Evolutionary conservation across 1,284 basidiomycete species (phyloP), one percentile per base, ranked within the genome.

Genomic region (Cutaneotrichosporon sp.): DNA sequence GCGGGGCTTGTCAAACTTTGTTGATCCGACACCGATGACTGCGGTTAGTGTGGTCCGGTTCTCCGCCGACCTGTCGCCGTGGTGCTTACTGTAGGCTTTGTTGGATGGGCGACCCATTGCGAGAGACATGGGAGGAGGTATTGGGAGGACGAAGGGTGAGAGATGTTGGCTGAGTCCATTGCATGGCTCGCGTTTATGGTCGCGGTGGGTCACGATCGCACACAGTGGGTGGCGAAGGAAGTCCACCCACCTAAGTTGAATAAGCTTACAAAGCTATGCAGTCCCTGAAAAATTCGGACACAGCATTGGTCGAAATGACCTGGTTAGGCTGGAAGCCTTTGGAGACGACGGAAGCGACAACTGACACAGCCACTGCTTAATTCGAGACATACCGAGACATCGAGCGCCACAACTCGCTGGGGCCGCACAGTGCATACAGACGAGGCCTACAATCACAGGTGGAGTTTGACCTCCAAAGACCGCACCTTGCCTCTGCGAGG

Each of bases 1-100:
- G 50, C 64, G 61, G 31, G 64, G 64, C 59, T 66, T 66, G 59
- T 66, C 64, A 25, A 66, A 66, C 64, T 66, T 66, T 53, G 64
- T 66, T 47, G 64, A 66, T 42, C 64, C 61, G 50, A 66, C 61
- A 54, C 64, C 64, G 51, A 66, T 53, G 29, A 63, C 64, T 64
- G 58, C 16, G 16, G 38, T 42, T n/a, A 42, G 18, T 7, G n/a
- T n/a, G n/a, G n/a, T n/a, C n/a, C n/a, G n/a, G n/a, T n/a, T n/a
- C n/a, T n/a, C n/a, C n/a, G n/a, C n/a, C n/a, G n/a, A n/a, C n/a
- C 38, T n/a, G 9, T 16, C 18, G 7, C 7, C 18, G 38, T 7
- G 8, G 18, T 18, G n/a, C 38, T n/a, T 5, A 42, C 34, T 18
- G 18, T 42, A 42, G 18, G 18, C 38, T 42, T 18, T 20, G 38